Base-by-base conservation (phyloP, 2,329 filamentous ascomycete species). In the Exophiala mesophila region DNA sequence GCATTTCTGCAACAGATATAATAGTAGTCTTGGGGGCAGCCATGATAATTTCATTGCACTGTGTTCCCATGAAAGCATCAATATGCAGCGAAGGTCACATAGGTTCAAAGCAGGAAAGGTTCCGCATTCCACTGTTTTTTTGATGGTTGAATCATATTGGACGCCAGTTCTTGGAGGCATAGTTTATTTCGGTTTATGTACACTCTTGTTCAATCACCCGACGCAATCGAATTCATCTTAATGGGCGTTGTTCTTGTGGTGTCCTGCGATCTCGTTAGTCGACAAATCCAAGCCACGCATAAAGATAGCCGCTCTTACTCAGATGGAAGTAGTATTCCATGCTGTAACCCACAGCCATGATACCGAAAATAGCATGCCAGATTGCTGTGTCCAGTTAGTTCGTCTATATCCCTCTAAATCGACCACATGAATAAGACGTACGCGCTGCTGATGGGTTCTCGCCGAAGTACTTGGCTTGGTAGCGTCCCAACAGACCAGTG, bases 261-360 rank as follows among this genome's bases (percentile, higher is more conserved):
- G 90, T 62, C 92, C 92, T 98, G 58, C 41, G 39, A 47, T 32
- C 41, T 54, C 52, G 34, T 30, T 29, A 52, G 46, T 26, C 18
- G 21, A 21, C 5, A 30, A 17, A 8, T n/a, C 29, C 16, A 17
- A 15, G 13, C 30, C 28, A 10, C 20, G 13, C 35, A 35, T 20
- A 13, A 3, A 87, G 71, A 82, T 37, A 9, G n/a, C n/a, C n/a
- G n/a, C n/a, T n/a, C 49, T 5, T 49, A 98, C 92, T 88, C 63
- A 98, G 79, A 74, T 98, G 94, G 86, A 94, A 97, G 80, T 98
- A 97, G 83, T 98, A 98, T 76, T 95, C 89, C 74, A 97, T 88
- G 60, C 85, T 85, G 71, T 98, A 98, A 62, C 92, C 90, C 58
- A 97, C 65, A 55, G 80, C 70, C 55, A 95, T 72, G 51, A 98